A percentile compares a stretch with the other conserved stretches of the same genome.
phyloP scores from a whole-genome alignment of 2,329 filamentous ascomycete genomes.

The Nigrospora sphaerica region DNA sequence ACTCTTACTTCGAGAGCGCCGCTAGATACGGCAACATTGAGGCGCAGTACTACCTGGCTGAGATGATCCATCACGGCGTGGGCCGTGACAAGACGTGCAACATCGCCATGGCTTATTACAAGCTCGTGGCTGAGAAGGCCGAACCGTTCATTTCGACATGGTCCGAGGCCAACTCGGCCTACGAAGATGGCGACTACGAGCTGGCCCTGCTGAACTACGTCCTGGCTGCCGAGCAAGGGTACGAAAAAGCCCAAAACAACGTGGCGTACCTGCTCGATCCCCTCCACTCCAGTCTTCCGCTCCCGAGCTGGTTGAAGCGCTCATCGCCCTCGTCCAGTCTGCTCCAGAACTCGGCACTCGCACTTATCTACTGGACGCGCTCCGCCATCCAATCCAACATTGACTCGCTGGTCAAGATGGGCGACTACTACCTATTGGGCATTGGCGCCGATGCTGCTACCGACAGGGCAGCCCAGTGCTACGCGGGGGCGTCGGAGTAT shows the following conservation, averaged over 20 bases:
- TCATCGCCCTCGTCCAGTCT: slow-evolving; percentile 25
- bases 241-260: slow-evolving; percentile 83
- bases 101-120: slow-evolving; percentile 76
- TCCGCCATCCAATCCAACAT: slow-evolving; percentile 90
- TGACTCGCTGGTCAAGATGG: slow-evolving; percentile 94
- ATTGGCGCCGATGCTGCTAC: slow-evolving; percentile 65
- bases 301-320: slow-evolving; percentile 47
- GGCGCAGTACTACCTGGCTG: slow-evolving; percentile 85
- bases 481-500: slow-evolving; percentile 84
- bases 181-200: slow-evolving; percentile 71
- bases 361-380: slow-evolving; percentile 89
- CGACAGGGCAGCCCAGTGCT: slow-evolving; percentile 88
- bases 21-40: slow-evolving; percentile 78
- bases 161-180: slow-evolving; percentile 75
- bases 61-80: slow-evolving; percentile 74
- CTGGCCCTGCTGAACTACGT: slow-evolving; percentile 74
- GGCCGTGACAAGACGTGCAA: slow-evolving; percentile 73
- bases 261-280: slow-evolving; percentile 82
- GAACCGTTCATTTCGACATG: slow-evolving; percentile 72
- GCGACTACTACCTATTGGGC: slow-evolving; percentile 88
- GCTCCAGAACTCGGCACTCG: slow-evolving; percentile 51
- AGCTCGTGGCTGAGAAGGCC: slow-evolving; percentile 66
- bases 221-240: slow-evolving; percentile 87
- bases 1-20: slow-evolving; percentile 82
- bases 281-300: slow-evolving; percentile 51